A percentile compares a stretch with the other conserved stretches of the same genome.
Conservation (phyloP, 2,329 filamentous ascomycete genomes). For the Aspergillus ochraceoroseus region DNA sequence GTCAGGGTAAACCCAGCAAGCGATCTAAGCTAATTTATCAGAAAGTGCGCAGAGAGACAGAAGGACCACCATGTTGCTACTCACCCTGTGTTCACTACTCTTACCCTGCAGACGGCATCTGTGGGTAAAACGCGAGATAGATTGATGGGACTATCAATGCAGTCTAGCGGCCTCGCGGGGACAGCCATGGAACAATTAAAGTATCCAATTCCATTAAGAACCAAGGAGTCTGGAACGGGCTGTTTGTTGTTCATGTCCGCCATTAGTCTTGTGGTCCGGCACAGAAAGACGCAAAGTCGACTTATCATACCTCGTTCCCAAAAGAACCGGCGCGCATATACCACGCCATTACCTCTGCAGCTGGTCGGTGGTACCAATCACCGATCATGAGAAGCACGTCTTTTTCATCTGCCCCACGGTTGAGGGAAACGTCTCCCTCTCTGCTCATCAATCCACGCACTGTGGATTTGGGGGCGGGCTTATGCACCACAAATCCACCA, state of each 20-base stretch:
- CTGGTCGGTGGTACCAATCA: slow-evolving; percentile 48
- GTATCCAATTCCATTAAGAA: slow-evolving; percentile 46
- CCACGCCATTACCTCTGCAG: slow-evolving; percentile 42
- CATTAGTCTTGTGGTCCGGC: too few relatives aligned
- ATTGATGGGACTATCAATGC: slow-evolving; percentile 27
- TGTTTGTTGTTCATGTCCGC: slow-evolving; percentile 17
- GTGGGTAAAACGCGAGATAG: slow-evolving; percentile 27
- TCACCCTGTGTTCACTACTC: slow-evolving; percentile 46
- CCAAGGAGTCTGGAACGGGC: slow-evolving; percentile 48
- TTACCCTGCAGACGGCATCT: slow-evolving; percentile 31
- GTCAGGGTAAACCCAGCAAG: slow-evolving; percentile 40
- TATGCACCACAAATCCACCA: slow-evolving; percentile 47
- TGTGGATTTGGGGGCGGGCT: slow-evolving; percentile 28
- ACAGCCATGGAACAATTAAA: slow-evolving; percentile 47
- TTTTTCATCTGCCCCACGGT: slow-evolving; percentile 32
- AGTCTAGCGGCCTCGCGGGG: slow-evolving; percentile 45
- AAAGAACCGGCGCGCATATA: slow-evolving; percentile 44
- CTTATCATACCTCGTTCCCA: slow-evolving; percentile 39
- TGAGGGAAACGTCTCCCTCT: slow-evolving; percentile 4
- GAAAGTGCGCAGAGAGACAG: too few relatives aligned
- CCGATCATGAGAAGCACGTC: slow-evolving; percentile 47
- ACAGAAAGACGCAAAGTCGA: background rate
- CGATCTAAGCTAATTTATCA: slow-evolving; percentile 25
- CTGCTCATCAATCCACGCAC: slow-evolving; percentile 18
- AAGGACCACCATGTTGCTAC: background rate